Evolutionary conservation across 257 asterid species (phyloP).

Genomic region (Parsonsia alboflavescens): DNA sequence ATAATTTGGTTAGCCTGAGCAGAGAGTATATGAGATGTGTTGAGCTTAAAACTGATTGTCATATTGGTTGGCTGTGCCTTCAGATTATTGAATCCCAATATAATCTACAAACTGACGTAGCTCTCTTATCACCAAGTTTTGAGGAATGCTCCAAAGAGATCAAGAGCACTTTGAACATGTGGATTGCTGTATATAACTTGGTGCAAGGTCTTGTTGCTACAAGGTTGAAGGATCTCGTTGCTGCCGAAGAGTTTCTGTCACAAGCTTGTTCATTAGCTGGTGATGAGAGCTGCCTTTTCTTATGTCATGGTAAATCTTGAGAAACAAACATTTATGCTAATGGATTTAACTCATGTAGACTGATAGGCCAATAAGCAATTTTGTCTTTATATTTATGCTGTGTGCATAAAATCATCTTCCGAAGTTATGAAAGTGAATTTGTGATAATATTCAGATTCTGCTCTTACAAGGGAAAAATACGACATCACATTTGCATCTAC

Average conservation of each 20-base stretch:
- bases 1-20: slow-evolving; percentile 38
- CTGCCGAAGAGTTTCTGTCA: slow-evolving; percentile 64
- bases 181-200: slow-evolving; percentile 64
- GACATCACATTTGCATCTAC: not conserved
- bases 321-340: not conserved
- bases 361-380: not conserved
- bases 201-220: slow-evolving; percentile 82
- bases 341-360: not conserved
- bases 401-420: not conserved
- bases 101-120: slow-evolving; percentile 48
- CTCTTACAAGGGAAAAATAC: no score
- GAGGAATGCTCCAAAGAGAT: slow-evolving; percentile 68
- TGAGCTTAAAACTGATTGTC: slow-evolving; percentile 68
- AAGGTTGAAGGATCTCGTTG: slow-evolving; percentile 48
- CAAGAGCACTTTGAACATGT: slow-evolving; percentile 51
- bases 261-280: slow-evolving; percentile 68
- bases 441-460: not conserved
- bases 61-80: slow-evolving; percentile 82
- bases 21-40: slow-evolving; percentile 64
- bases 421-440: not conserved
- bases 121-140: slow-evolving; percentile 38
- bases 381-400: not conserved
- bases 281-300: slow-evolving; percentile 56
- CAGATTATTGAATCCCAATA: slow-evolving; percentile 63
- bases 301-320: slow-evolving; percentile 66